Percentiles rank a stretch among this genome's conserved stretches.
These are phyloP conservation scores for Boletus pseudo-olivaceus DNA, from an alignment of 768 basidiomycete species.

Conservation along the genomic window DNA sequence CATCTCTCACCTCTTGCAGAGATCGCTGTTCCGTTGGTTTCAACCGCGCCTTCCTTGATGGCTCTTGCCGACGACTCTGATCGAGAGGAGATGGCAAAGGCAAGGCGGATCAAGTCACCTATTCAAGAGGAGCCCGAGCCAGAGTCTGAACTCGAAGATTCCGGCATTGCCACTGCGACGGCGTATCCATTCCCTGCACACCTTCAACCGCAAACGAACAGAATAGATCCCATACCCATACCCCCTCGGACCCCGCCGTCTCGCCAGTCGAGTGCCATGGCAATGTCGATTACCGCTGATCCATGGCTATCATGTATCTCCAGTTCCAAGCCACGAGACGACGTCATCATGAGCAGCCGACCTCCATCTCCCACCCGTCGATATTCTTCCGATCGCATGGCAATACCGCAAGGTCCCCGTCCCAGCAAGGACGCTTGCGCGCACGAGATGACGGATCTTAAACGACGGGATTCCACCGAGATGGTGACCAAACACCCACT, in stretches of 20 bases:
- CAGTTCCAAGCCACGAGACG: conserved; percentile 27
- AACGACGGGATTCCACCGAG: conserved; percentile 18
- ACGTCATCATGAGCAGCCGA: conserved; percentile 28
- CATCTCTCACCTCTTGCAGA: conserved; percentile 32
- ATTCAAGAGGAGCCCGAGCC: conserved; percentile 23
- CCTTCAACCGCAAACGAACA: conserved; percentile 22
- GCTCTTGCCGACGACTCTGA: conserved; percentile 31
- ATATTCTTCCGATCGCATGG: conserved; percentile 22
- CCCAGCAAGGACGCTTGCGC: conserved; percentile 10
- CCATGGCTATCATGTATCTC: conserved; percentile 22
- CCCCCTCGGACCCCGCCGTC: conserved; percentile 27
- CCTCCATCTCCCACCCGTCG: conserved; percentile 28
- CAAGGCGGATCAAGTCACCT: conserved; percentile 16
- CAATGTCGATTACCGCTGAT: conserved; percentile 28
- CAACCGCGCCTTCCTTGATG: conserved; percentile 27
- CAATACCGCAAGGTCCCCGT: conserved; percentile 15
- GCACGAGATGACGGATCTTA: conserved; percentile 25
- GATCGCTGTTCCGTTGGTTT: conserved; percentile 23
- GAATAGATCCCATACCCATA: conserved; percentile 28
- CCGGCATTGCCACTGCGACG: not conserved
- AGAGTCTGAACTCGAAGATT: conserved; percentile 27
- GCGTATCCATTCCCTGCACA: conserved; percentile 26
- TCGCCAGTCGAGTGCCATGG: conserved; percentile 24
- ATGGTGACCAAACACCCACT: conserved; percentile 28
- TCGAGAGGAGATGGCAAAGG: conserved; percentile 24